Base-by-base conservation (phyloP, 2,329 filamentous ascomycete genomes). In the Mycosphaerella sp. region DNA sequence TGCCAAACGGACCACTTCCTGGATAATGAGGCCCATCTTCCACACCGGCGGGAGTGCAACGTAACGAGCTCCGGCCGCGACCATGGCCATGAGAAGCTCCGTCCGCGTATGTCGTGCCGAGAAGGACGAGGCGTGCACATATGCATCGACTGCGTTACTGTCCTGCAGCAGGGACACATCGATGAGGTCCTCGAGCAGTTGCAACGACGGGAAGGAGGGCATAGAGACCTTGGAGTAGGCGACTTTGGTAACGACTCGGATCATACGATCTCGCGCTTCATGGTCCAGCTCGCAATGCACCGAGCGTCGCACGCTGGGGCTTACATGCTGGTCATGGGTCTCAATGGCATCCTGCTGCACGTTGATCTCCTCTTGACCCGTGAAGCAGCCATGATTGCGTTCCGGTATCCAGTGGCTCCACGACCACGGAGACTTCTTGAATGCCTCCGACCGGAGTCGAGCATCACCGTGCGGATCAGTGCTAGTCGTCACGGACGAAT, bases 51-150 rank as follows among this genome's bases (percentile, higher is more conserved):
- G 69, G 26, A 82, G 75, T 0, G 81, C 77, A 2, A 80, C 78
- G 36, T 78, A 70, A 1, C 78, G 75, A 6, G 81, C 81, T 2
- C 83, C 83, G 12, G 75, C 76, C 0, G 82, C 78, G 0, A 79
- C 76, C 3, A 80, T 76, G 14, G 75, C 74, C 7, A 77, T 78
- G 26, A 84, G 70, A 67, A 83, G 78, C 58, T 84, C 80, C 0
- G 81, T 77, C 53, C 74, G 76, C 54, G 79, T 73, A 0, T 70
- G 69, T 17, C 78, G 78, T 5, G 81, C 71, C 1, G 72, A 75
- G 48, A 85, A 80, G 0, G 78, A 80, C 1, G 80, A 76, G 39
- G 80, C 74, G 65, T 86, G 82, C 51, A 86, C 75, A 71, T 77
- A 84, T 39, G 74, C 73, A 31, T 78, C 79, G 0, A 82, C 73